Evolutionary conservation across 1,284 basidiomycete genomes (phyloP).

Genomic region (Ceratobasidium sp.): DNA sequence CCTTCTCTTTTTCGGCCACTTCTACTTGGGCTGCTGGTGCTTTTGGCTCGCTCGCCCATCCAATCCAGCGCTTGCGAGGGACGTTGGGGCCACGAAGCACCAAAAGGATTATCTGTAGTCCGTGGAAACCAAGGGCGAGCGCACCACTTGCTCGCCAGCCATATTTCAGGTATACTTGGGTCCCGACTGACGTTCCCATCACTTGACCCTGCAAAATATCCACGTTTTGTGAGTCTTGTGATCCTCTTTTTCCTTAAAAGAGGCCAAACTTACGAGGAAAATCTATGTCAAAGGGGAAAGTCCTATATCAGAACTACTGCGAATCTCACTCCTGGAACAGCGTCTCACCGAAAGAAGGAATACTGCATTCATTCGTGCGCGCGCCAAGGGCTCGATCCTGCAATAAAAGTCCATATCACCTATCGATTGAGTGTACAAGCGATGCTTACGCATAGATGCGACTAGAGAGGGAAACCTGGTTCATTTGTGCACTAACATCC

Average conservation of each 20-base stretch:
- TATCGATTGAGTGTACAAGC: no score
- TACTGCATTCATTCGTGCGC: constrained; percentile 74
- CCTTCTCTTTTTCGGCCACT: constrained; percentile 1
- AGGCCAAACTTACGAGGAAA: constrained; percentile 56
- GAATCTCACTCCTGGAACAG: constrained; percentile 48
- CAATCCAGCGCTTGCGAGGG: constrained; percentile 67
- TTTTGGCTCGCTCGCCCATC: constrained; percentile 63
- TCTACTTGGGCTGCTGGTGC: constrained; percentile 49
- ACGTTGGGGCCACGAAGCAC: constrained; percentile 70
- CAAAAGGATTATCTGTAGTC: constrained; percentile 62
- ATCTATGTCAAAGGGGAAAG: constrained; percentile 51
- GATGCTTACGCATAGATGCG: constrained; percentile 58
- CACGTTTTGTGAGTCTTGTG: neutral
- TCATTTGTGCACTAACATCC: constrained; percentile 64
- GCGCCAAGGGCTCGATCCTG: constrained; percentile 68
- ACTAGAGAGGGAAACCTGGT: constrained; percentile 56
- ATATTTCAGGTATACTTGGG: constrained; percentile 68
- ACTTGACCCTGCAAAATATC: constrained; percentile 68
- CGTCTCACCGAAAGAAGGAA: constrained; percentile 68
- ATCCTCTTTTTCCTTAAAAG: neutral
- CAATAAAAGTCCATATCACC: constrained; percentile 34
- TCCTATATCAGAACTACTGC: neutral
- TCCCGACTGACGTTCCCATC: constrained; percentile 74
- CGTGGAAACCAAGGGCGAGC: constrained; percentile 67
- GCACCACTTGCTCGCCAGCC: constrained; percentile 72